phyloP scores from a whole-genome alignment of 2,329 filamentous ascomycete species.

The Sarocladium brachiariae region DNA sequence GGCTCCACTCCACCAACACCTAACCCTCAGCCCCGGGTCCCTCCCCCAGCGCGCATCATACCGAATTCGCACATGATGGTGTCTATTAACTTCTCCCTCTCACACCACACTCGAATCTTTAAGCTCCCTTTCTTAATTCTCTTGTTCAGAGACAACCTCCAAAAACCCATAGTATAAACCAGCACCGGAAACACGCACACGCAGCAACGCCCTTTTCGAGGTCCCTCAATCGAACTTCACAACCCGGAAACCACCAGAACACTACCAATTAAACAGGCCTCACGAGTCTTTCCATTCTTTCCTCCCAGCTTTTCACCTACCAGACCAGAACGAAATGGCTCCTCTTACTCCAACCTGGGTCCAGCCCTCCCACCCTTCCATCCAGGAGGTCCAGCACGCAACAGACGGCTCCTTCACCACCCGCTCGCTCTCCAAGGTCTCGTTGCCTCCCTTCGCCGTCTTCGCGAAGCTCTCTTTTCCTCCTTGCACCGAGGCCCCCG shows the following conservation, averaged over 20 bases:
- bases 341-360: conserved; percentile 52
- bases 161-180: no score
- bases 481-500: conserved; percentile 47
- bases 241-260: no score
- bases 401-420: conserved; percentile 49
- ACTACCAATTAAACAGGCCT: no score
- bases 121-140: no score
- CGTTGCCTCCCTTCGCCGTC: conserved; percentile 54
- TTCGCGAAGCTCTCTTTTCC: conserved; percentile 62
- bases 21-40: not conserved
- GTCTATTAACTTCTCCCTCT: no score
- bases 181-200: no score
- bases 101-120: no score
- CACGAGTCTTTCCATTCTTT: no score
- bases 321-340: conserved; percentile 34
- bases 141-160: no score
- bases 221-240: not conserved
- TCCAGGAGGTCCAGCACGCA: conserved; percentile 45
- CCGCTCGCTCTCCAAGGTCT: conserved; percentile 50
- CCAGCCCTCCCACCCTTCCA: conserved; percentile 52
- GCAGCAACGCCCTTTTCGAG: no score
- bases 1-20: not conserved
- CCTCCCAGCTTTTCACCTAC: conserved; percentile 1
- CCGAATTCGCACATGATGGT: no score
- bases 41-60: not conserved